Evolutionary conservation across 1,284 basidiomycete genomes (phyloP).

Genomic region (Papiliotrema nemorosa): DNA sequence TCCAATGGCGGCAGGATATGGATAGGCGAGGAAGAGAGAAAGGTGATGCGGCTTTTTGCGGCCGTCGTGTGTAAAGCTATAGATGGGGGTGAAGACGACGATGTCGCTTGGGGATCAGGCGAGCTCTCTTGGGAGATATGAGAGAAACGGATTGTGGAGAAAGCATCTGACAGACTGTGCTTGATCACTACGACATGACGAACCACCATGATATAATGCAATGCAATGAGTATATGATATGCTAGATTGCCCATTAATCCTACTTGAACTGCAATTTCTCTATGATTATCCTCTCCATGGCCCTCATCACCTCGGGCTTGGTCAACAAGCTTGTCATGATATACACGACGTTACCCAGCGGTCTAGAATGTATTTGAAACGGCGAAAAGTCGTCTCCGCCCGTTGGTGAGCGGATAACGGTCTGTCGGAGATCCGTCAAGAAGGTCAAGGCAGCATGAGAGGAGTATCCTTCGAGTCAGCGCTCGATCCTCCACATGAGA

Average conservation of each 20-base stretch:
- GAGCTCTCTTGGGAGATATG: constrained; percentile 37
- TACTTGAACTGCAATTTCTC: constrained; percentile 13
- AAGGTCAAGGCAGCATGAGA: constrained; percentile 66
- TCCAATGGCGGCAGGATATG: constrained; percentile 25
- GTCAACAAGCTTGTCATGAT: constrained; percentile 78
- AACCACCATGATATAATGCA: not conserved
- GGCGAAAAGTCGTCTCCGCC: constrained; percentile 20
- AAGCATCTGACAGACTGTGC: no score
- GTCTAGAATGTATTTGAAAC: constrained; percentile 80
- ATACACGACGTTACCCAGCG: constrained; percentile 88
- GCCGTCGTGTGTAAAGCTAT: constrained; percentile 33
- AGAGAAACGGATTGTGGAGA: not conserved
- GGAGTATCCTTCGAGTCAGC: constrained; percentile 59
- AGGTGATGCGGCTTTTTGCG: constrained; percentile 37
- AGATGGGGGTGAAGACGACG: constrained; percentile 27
- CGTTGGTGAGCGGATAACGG: constrained; percentile 10
- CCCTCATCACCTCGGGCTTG: constrained; percentile 34
- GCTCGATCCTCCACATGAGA: not conserved
- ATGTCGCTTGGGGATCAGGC: constrained; percentile 31
- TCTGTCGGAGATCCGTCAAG: constrained; percentile 50
- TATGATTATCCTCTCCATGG: constrained; percentile 39
- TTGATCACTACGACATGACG: not conserved
- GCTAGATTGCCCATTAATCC: not conserved
- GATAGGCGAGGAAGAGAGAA: constrained; percentile 39
- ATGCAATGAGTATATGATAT: not conserved